A percentile compares a stretch with the other conserved stretches of the same genome.
phyloP scores from a whole-genome alignment of 768 basidiomycete genomes.

The Xerocomellus intermedius region DNA sequence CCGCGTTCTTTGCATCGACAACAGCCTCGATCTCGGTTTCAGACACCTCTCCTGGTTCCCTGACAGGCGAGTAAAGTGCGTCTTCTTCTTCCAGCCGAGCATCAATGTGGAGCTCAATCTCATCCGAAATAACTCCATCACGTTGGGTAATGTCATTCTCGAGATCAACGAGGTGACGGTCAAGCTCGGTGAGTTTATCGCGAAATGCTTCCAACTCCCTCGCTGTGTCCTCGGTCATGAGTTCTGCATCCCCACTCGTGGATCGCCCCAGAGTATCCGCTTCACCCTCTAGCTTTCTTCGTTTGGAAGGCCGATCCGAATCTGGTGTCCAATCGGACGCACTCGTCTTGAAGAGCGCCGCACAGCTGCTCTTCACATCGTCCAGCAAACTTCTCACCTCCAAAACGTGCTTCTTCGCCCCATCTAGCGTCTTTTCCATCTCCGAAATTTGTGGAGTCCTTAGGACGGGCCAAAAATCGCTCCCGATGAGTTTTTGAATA shows the following conservation, averaged over 20 bases:
- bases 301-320: constrained; percentile 28
- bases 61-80: constrained; percentile 21
- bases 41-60: constrained; percentile 15
- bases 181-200: constrained; percentile 30
- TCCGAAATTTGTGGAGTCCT: constrained; percentile 24
- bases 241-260: background rate
- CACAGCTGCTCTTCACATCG: constrained; percentile 24
- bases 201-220: constrained; percentile 26
- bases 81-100: constrained; percentile 29
- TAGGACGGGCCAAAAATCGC: constrained; percentile 42
- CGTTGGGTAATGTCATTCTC: constrained; percentile 39
- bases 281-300: constrained; percentile 23
- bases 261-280: background rate
- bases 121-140: constrained; percentile 26
- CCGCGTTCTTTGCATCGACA: constrained; percentile 24
- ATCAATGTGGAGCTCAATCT: constrained; percentile 32
- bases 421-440: constrained; percentile 22
- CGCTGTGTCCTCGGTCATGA: background rate
- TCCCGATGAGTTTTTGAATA: constrained; percentile 32
- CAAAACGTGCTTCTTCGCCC: constrained; percentile 29
- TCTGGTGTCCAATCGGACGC: constrained; percentile 9
- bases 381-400: constrained; percentile 29
- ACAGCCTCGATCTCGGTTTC: constrained; percentile 25
- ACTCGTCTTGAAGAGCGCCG: constrained; percentile 22
- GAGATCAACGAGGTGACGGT: constrained; percentile 31